Evolutionary conservation across 2,329 filamentous ascomycete genomes (phyloP), one percentile per base, ranked within the genome.

Genomic region (Pseudocercospora musae): DNA sequence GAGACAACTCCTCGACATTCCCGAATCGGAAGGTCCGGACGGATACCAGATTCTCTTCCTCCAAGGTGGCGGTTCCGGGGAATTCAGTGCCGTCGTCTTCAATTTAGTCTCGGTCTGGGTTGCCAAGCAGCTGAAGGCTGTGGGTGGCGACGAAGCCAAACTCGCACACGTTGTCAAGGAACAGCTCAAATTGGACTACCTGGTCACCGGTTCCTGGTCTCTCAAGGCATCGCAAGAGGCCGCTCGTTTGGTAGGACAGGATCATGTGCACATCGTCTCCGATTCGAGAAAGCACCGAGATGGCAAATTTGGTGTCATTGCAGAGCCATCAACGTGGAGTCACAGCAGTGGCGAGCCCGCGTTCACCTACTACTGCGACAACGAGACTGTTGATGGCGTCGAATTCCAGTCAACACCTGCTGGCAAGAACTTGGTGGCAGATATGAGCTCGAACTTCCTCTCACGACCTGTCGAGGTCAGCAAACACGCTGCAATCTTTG

Each of bases 381-480:
- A 98, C 71, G 93, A 98, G 81, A 96, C 92, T 0, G 91, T 96
- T 5, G 92, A 96, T 71, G 93, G 93, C 33, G 92, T 98, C 18
- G 94, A 98, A 74, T 96, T 96, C 70, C 91, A 89, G 5, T 78
- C 71, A 3, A 88, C 90, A 72, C 94, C 94, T 23, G 79, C 87
- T 66, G 84, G 88, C 56, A 75, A 75, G 31, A 85, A 96, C 62
- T 89, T 98, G 5, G 89, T 96, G 4, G 92, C 91, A 20, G 94
- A 98, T 77, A 96, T 98, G 90, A 90, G 86, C 52, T 96, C 91
- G 62, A 98, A 97, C 77, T 96, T 98, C 74, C 86, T 98, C 57
- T 92, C 91, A 52, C 83, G 92, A 48, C 84, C 83, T 65, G 84
- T 97, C 23, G 88, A 93, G 33, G 84, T 96, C 53, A 82, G 81